Conservation (phyloP, 2,329 filamentous ascomycete species). For the Aureobasidium musti region DNA sequence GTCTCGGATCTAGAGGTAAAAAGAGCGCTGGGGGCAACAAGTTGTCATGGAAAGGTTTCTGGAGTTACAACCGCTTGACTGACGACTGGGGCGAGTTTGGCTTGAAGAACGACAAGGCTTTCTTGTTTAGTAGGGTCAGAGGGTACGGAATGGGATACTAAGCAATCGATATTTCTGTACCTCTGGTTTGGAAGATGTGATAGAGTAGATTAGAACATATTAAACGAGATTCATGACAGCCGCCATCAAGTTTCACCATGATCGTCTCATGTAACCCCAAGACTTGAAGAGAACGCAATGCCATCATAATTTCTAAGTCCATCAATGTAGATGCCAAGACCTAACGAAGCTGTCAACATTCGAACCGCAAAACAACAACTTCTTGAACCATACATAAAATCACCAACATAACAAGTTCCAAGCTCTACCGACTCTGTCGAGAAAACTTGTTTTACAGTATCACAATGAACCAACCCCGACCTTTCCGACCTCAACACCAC, state of each 20-base stretch:
- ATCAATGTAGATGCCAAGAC: too few species aligned
- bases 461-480: neutral
- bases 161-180: neutral
- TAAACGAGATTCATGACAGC: neutral
- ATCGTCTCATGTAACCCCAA: too few species aligned
- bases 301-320: too few species aligned
- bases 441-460: conserved; percentile 30
- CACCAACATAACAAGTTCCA: too few species aligned
- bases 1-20: conserved; percentile 59
- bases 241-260: too few species aligned
- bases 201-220: neutral
- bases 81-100: conserved; percentile 88
- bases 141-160: conserved; percentile 47
- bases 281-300: too few species aligned
- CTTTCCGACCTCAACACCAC: conserved; percentile 25
- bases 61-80: conserved; percentile 84
- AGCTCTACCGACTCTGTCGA: too few species aligned
- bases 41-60: conserved; percentile 83
- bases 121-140: conserved; percentile 63
- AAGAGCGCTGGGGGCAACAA: conserved; percentile 74
- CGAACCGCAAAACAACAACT: too few species aligned
- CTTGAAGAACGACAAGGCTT: conserved; percentile 62
- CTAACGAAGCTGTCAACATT: too few species aligned
- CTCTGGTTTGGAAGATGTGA: neutral
- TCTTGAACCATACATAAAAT: too few species aligned